A percentile compares a stretch with the other conserved stretches of the same genome.
Evolutionary conservation across 2,329 filamentous ascomycete genomes (phyloP).

Genomic region (Exophiala mesophila): DNA sequence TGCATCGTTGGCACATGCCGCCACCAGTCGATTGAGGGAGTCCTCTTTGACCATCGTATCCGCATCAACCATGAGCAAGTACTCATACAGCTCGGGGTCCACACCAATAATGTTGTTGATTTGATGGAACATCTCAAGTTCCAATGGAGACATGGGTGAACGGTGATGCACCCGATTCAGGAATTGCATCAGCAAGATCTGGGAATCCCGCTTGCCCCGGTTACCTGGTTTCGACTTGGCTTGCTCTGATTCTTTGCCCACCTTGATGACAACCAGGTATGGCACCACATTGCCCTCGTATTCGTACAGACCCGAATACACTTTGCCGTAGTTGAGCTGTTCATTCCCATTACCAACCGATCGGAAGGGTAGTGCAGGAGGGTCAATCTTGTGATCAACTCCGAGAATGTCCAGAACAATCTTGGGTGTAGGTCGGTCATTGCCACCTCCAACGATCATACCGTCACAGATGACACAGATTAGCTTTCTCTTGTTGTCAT

Average conservation of each 20-base stretch:
- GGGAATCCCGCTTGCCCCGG: constrained; percentile 98
- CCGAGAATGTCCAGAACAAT: constrained; percentile 96
- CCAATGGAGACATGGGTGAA: constrained; percentile 87
- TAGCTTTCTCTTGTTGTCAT: constrained; percentile 97
- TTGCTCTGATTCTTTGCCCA: constrained; percentile 94
- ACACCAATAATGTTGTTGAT: constrained; percentile 99
- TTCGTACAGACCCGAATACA: constrained; percentile 96
- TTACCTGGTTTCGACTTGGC: constrained; percentile 89
- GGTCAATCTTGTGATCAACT: constrained; percentile 94
- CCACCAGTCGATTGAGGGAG: constrained; percentile 84
- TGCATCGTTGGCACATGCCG: constrained; percentile 85
- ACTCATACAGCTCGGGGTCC: constrained; percentile 95
- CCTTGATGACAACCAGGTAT: constrained; percentile 92
- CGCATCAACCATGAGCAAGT: constrained; percentile 94
- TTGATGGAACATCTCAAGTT: constrained; percentile 97
- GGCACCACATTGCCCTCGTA: constrained; percentile 97
- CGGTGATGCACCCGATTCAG: constrained; percentile 96
- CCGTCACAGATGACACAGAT: constrained; percentile 96
- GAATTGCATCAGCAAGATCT: constrained; percentile 94
- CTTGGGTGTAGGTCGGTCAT: constrained; percentile 93
- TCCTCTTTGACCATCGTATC: constrained; percentile 93
- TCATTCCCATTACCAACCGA: constrained; percentile 83
- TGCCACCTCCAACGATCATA: constrained; percentile 92
- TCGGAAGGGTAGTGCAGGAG: constrained; percentile 88
- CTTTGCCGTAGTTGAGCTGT: constrained; percentile 96